Conservation (phyloP, 2,329 filamentous ascomycete genomes). For the Xylariaceae sp. region DNA sequence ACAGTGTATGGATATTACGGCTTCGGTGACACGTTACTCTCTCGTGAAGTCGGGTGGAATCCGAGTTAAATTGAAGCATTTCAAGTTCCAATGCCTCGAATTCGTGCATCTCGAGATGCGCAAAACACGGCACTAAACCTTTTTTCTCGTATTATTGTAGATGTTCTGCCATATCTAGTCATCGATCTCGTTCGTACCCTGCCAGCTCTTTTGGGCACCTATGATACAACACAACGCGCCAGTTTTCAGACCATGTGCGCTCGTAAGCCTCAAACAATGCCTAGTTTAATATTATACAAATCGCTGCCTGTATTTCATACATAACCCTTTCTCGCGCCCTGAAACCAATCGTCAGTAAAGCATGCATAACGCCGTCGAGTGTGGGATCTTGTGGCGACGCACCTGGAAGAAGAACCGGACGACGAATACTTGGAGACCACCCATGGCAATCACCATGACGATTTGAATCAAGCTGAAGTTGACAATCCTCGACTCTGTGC, state of each 20-base stretch:
- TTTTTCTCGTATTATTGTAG: slow-evolving; percentile 2
- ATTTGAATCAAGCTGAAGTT: slow-evolving; percentile 96
- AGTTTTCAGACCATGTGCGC: slow-evolving; percentile 20
- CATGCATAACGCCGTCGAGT: slow-evolving; percentile 16
- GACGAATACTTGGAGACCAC: slow-evolving; percentile 91
- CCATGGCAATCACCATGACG: slow-evolving; percentile 89
- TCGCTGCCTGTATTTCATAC: slow-evolving; percentile 45
- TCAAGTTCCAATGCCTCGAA: no score
- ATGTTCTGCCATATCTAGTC: background rate
- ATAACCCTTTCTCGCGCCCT: slow-evolving; percentile 66
- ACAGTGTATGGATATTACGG: no score
- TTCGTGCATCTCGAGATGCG: no score
- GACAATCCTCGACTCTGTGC: slow-evolving; percentile 92
- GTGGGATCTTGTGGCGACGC: slow-evolving; percentile 27
- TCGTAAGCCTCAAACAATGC: slow-evolving; percentile 24
- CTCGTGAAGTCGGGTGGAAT: no score
- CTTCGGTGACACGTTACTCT: no score
- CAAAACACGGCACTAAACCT: background rate
- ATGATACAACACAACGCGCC: slow-evolving; percentile 26
- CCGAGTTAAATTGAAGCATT: background rate
- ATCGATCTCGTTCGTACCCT: slow-evolving; percentile 6
- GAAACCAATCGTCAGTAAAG: slow-evolving; percentile 9
- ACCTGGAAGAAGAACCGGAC: slow-evolving; percentile 99
- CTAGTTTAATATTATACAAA: slow-evolving; percentile 9
- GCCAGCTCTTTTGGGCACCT: slow-evolving; percentile 23